Evolutionary conservation across 257 asterid species (phyloP).

Genomic region (Solanum pimpinellifolium): DNA sequence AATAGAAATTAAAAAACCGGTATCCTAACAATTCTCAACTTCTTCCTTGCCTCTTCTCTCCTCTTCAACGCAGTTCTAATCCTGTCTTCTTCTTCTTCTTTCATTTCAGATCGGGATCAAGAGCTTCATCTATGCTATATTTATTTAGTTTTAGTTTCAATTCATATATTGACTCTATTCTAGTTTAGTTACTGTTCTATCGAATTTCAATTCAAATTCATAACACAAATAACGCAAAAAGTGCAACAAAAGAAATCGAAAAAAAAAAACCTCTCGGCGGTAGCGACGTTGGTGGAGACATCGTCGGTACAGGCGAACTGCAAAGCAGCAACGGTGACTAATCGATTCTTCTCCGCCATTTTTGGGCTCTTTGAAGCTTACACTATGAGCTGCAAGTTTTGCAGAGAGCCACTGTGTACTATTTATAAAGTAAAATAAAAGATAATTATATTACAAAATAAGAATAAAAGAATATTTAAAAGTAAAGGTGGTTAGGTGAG

Average conservation of each 20-base stretch:
- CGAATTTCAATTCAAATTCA: no score
- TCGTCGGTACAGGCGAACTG: slow-evolving; percentile 91
- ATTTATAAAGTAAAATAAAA: background rate
- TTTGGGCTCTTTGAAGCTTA: background rate
- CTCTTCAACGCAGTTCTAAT: no score
- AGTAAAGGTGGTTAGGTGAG: background rate
- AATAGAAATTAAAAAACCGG: no score
- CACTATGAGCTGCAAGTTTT: background rate
- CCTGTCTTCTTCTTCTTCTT: no score
- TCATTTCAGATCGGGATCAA: no score
- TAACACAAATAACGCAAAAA: background rate
- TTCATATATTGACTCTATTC: no score
- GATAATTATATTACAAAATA: background rate
- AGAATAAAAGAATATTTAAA: background rate
- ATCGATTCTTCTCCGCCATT: slow-evolving; percentile 37
- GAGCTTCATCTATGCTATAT: no score
- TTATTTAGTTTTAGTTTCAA: no score
- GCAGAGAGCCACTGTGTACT: background rate
- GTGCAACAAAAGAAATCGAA: background rate
- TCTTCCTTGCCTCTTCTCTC: no score
- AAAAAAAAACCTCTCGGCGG: slow-evolving; percentile 57
- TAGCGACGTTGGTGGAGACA: slow-evolving; percentile 56
- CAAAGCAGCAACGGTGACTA: slow-evolving; percentile 65
- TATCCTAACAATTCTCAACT: no score
- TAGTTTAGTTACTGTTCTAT: no score